Conservation (phyloP, 2,329 filamentous ascomycete genomes). For the Venturia carpophila region DNA sequence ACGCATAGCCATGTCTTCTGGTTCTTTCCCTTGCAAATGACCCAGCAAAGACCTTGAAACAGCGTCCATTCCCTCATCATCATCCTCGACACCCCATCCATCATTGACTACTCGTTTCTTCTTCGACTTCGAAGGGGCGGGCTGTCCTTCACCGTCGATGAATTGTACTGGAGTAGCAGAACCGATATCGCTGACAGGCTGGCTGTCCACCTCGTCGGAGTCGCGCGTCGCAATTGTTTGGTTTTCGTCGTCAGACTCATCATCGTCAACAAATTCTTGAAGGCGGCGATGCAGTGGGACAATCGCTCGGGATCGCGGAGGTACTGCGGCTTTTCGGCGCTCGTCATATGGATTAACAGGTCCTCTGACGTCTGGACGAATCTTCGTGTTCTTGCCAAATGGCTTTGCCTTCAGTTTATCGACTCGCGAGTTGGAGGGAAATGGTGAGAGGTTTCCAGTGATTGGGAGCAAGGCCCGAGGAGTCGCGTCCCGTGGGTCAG, state of each 20-base stretch:
- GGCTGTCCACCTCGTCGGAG: conserved; percentile 79
- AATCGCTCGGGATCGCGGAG: conserved; percentile 3
- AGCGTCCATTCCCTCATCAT: conserved; percentile 42
- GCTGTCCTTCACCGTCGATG: conserved; percentile 42
- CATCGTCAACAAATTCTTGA: conserved; percentile 64
- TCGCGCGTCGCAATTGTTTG: conserved; percentile 60
- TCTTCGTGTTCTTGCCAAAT: conserved; percentile 36
- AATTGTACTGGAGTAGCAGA: conserved; percentile 46
- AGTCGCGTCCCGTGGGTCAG: conserved; percentile 49
- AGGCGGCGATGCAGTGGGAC: conserved; percentile 63
- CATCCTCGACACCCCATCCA: conserved; percentile 42
- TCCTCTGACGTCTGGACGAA: conserved; percentile 22
- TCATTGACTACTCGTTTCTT: conserved; percentile 39
- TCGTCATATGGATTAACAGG: conserved; percentile 48
- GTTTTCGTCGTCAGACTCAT: conserved; percentile 74
- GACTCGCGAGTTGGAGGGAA: conserved; percentile 34
- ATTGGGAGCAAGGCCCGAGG: conserved; percentile 24
- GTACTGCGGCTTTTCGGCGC: conserved; percentile 23
- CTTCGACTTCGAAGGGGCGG: conserved; percentile 36
- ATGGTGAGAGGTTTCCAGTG: conserved; percentile 51
- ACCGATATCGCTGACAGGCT: conserved; percentile 64
- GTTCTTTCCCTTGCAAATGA: conserved; percentile 49
- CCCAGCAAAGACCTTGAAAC: conserved; percentile 40
- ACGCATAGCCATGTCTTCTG: conserved; percentile 61
- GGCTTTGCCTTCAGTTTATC: conserved; percentile 37